Evolutionary conservation across 2,329 filamentous ascomycete species (phyloP).

Genomic region (Neurospora sp.): DNA sequence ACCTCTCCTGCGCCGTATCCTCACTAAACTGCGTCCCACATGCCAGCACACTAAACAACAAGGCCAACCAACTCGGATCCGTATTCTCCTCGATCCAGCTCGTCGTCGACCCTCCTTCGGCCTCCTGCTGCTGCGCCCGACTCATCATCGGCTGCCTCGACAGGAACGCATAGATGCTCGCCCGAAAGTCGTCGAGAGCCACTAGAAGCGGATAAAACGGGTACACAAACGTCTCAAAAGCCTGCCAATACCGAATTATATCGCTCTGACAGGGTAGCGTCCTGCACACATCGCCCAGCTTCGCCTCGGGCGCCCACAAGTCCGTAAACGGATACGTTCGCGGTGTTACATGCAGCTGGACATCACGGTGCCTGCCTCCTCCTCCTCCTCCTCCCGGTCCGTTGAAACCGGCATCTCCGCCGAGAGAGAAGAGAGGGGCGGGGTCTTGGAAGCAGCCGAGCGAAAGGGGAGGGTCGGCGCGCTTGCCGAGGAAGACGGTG

Average conservation of each 20-base stretch:
- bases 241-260: slow-evolving; percentile 1
- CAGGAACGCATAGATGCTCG: neutral
- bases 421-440: neutral
- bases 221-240: neutral
- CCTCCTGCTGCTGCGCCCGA: neutral
- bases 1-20: neutral
- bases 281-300: neutral
- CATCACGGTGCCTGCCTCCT: neutral
- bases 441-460: neutral
- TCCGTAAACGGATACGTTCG: neutral
- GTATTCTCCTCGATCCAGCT: neutral
- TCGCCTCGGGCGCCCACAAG: neutral
- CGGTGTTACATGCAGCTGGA: neutral
- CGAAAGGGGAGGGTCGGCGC: neutral
- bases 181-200: neutral
- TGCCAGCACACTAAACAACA: neutral
- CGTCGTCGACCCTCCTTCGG: neutral
- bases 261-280: neutral
- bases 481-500: neutral
- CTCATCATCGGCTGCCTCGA: neutral
- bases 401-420: neutral
- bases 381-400: neutral
- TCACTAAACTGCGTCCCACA: neutral
- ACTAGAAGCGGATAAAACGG: neutral
- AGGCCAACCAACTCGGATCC: neutral